Evolutionary conservation across 1,284 basidiomycete species (phyloP), one percentile per base, ranked within the genome.

Genomic region (Cronartium ribicola): DNA sequence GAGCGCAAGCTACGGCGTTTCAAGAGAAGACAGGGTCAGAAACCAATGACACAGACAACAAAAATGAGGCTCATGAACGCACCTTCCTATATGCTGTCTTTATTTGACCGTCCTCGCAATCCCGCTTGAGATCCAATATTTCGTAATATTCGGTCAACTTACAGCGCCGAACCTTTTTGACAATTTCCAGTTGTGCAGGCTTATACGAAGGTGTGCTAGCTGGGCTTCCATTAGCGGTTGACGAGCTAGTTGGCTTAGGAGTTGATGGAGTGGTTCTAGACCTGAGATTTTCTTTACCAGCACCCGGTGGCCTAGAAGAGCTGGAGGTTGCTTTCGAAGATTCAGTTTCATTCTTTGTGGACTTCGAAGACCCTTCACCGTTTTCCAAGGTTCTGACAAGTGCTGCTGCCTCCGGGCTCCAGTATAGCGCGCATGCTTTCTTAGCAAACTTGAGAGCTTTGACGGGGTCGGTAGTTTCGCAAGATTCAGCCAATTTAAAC

Each of bases 21-120:
- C 29, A 37, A 62, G 39, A 40, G 13, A 13, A 13, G 4, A 6
- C 8, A 60, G 1, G 10, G n/a, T 57, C 14, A 17, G n/a, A 67
- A 17, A 40, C n/a, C 73, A 48, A 76, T 76, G 62, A 48, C 13
- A 48, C n/a, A 62, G 41, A 65, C 55, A 22, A 59, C 13, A n/a
- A 62, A 44, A 20, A 6, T 20, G 17, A 55, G 29, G n/a, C 13
- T 20, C 7, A n/a, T 55, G 17, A 20, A 77, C 85, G 70, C 76
- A 94, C 93, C 87, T 98, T 99, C 76, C 94, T 87, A 85, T 98
- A 98, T 20, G 95, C 94, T 83, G 92, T 94, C 85, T 98, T 98
- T 75, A 98, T 87, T 68, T 97, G 94, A 7, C 83, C 86, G 78
- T 98, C 95, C 36, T 92, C 88, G 80, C 93, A 95, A 4, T 88